Conservation (phyloP, 2,329 filamentous ascomycete genomes). For the Mycosphaerella sp. region DNA sequence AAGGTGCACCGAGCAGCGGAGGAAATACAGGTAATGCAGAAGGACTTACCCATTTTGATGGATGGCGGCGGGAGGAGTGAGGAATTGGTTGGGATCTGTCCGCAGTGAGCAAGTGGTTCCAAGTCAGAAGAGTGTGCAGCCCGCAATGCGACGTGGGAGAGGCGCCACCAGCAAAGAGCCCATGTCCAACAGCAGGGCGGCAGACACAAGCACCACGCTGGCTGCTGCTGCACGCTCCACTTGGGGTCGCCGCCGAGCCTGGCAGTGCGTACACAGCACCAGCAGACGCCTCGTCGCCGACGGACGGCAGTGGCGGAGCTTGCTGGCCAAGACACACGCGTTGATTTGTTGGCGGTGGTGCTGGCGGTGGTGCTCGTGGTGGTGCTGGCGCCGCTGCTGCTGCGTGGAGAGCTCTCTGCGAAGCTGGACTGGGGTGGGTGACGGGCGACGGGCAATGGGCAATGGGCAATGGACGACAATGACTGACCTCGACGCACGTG, state of each 20-base stretch:
- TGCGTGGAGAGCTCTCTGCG: slow-evolving; percentile 1
- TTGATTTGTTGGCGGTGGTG: not conserved
- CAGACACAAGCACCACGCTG: slow-evolving; percentile 1
- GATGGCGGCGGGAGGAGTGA: not conserved
- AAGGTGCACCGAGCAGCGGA: not conserved
- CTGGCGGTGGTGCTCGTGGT: no score
- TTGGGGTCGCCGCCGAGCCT: not conserved
- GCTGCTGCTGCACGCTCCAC: slow-evolving; percentile 1
- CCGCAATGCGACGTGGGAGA: slow-evolving; percentile 7
- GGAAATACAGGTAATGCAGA: not conserved
- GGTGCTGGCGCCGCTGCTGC: not conserved
- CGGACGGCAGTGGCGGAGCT: not conserved
- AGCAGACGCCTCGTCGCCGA: not conserved
- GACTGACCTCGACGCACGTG: not conserved
- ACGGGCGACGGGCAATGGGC: not conserved
- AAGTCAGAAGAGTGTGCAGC: slow-evolving; percentile 9
- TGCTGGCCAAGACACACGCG: not conserved
- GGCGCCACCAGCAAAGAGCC: slow-evolving; percentile 5
- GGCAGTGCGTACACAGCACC: not conserved
- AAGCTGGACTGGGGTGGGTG: slow-evolving; percentile 1
- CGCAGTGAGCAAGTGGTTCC: slow-evolving; percentile 9
- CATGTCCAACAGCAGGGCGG: not conserved
- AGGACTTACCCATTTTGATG: slow-evolving; percentile 15
- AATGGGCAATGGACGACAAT: not conserved
- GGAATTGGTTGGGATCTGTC: slow-evolving; percentile 9